These are phyloP conservation scores for Haplosporangium sp. DNA, from an alignment of 371 early-diverging fungal genomes.

Conservation along the genomic window DNA sequence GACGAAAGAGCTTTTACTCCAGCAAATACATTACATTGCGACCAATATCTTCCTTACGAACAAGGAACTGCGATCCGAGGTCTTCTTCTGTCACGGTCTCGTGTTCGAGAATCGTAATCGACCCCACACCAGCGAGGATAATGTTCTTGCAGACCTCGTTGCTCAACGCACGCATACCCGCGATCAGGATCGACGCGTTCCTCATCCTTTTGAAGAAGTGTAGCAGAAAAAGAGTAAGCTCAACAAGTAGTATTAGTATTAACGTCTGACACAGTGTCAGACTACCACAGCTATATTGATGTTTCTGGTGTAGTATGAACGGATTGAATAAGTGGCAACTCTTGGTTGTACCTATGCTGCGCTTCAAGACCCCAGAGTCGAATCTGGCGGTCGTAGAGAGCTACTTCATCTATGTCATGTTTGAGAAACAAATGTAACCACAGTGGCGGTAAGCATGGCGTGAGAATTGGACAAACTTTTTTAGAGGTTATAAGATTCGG, in stretches of 20 bases:
- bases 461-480: not conserved
- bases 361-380: constrained; percentile 95
- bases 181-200: constrained; percentile 76
- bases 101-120: constrained; percentile 77
- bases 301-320: not conserved
- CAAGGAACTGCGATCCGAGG: constrained; percentile 85
- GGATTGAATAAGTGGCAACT: not conserved
- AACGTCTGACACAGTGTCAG: not conserved
- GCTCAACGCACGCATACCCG: constrained; percentile 73
- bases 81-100: constrained; percentile 67
- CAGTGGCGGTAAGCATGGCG: not conserved
- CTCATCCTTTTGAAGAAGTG: constrained; percentile 71
- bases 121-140: constrained; percentile 89
- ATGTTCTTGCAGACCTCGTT: constrained; percentile 92
- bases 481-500: too few species aligned
- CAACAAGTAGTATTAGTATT: not conserved
- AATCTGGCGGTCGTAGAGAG: constrained; percentile 95
- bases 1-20: not conserved
- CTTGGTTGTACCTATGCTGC: constrained; percentile 80
- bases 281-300: too few species aligned
- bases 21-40: constrained; percentile 64
- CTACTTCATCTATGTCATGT: constrained; percentile 82
- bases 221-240: not conserved
- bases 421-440: not conserved
- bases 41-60: constrained; percentile 69